Evolutionary conservation across 2,329 filamentous ascomycete species (phyloP).

Genomic region (Aureobasidium sp.): DNA sequence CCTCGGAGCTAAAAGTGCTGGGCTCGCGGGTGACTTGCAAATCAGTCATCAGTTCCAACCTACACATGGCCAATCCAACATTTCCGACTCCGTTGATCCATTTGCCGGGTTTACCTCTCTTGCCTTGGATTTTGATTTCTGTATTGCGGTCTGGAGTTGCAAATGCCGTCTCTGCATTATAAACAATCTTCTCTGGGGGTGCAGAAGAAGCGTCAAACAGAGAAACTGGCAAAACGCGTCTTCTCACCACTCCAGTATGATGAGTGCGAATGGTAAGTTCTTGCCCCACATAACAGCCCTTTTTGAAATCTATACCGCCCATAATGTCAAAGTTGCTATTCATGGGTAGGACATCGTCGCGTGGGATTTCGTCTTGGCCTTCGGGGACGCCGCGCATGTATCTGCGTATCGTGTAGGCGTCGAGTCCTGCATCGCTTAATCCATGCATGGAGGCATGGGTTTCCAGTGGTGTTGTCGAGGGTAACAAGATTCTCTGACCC

Average conservation of each 20-base stretch:
- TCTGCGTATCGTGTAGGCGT: constrained; percentile 63
- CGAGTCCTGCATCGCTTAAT: constrained; percentile 32
- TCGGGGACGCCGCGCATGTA: constrained; percentile 78
- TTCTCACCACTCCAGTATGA: constrained; percentile 87
- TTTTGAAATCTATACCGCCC: constrained; percentile 81
- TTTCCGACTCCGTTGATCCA: constrained; percentile 75
- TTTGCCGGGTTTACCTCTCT: constrained; percentile 61
- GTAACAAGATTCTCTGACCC: constrained; percentile 27
- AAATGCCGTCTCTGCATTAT: constrained; percentile 34
- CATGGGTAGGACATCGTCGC: constrained; percentile 67
- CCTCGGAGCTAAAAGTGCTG: constrained; percentile 49
- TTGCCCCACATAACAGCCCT: constrained; percentile 95
- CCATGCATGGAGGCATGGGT: constrained; percentile 23
- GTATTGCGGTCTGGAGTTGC: constrained; percentile 21
- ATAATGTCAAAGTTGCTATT: constrained; percentile 85
- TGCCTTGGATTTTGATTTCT: constrained; percentile 46
- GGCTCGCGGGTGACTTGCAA: constrained; percentile 61
- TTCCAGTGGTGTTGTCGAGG: constrained; percentile 27
- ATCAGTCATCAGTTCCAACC: constrained; percentile 85
- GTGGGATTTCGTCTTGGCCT: constrained; percentile 68
- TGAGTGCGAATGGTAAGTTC: constrained; percentile 93
- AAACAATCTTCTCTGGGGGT: constrained; percentile 38
- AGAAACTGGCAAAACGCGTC: constrained; percentile 74
- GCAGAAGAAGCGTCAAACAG: constrained; percentile 51
- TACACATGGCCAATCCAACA: constrained; percentile 76